Evolutionary conservation across 441 rosid genomes (phyloP), one percentile per base, ranked within the genome.

Genomic region (California macrophylla): DNA sequence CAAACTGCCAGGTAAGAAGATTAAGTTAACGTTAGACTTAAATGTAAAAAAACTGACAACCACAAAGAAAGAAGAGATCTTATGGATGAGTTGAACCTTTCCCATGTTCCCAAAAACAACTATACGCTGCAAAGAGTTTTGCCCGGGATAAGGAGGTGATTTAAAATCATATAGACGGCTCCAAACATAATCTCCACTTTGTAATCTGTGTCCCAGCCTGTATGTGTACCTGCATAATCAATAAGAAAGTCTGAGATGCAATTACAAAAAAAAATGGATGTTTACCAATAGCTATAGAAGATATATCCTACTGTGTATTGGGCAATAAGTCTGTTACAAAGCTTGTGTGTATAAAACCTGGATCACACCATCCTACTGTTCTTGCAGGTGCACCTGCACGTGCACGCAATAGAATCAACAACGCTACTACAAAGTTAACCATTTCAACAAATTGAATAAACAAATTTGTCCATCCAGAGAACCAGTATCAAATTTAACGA

Each of bases 341-440:
- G 73, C 89, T 72, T 32, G 98, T 88, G 78, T 92, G 98, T 75
- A 86, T 85, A 72, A 74, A 88, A 78, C 98, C 96, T 4, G 96
- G 96, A 87, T 92, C 94, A 72, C 96, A 90, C 94, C 98, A 92
- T 72, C 98, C 98, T 3, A 89, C 93, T 1, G 94, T 89, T 62
- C 91, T 88, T 30, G 98, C 98, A 45, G 98, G 98, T 54, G 85
- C 85, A 80, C 85, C 90, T 88, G 81, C 45, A 21, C 70, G 64
- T 16, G 30, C 28, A 36, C 64, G 64, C 66, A 25, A 54, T 56
- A 47, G 74, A 65, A 65, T 56, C 56, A 42, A 12, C 10, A 40
- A n/a, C n/a, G 10, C 10, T 4, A 34, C 8, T 9, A 34, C 4
- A 34, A 34, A 3, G 52, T 8, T 13, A 13, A 45, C 20, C 54